These are phyloP conservation scores for Cyclospora cayetanensis DNA, from an alignment of 169 alveolate genomes.

Conservation along the genomic window DNA sequence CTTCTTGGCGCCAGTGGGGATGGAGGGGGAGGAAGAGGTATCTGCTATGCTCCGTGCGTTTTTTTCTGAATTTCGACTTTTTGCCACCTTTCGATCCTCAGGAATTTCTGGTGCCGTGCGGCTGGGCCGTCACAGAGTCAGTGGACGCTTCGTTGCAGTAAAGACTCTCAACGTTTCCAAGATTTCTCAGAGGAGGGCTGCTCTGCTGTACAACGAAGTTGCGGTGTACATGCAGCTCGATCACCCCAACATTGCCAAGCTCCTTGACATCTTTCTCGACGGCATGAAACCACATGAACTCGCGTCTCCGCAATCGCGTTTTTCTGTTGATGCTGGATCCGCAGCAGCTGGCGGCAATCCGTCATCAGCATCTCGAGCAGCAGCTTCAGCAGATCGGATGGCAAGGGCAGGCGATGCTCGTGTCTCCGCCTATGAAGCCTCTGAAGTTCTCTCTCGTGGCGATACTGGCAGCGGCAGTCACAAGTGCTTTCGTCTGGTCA, in stretches of 20 bases:
- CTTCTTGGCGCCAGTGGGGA: too few species aligned
- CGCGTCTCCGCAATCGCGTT: too few species aligned
- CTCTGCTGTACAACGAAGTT: slow-evolving; percentile 77
- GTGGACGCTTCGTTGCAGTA: slow-evolving; percentile 15
- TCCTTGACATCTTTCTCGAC: slow-evolving; percentile 90
- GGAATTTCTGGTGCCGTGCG: slow-evolving; percentile 57
- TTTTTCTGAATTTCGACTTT: too few species aligned
- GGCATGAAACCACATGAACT: too few species aligned
- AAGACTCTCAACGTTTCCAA: slow-evolving; percentile 23
- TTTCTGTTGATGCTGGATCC: neutral
- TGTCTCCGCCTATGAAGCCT: neutral
- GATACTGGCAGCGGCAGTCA: neutral
- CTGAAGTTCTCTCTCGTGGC: neutral
- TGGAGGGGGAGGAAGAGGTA: too few species aligned
- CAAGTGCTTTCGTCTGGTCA: slow-evolving; percentile 55
- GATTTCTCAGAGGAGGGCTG: slow-evolving; percentile 37
- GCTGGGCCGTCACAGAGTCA: slow-evolving; percentile 9
- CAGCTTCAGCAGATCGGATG: neutral
- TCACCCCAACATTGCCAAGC: slow-evolving; percentile 93
- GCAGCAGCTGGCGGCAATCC: neutral
- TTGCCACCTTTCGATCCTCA: neutral
- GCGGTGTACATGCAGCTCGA: slow-evolving; percentile 78
- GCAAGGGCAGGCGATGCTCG: neutral
- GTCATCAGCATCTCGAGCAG: neutral
- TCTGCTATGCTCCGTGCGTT: too few species aligned